Evolutionary conservation across 106 monocot species (phyloP).

Genomic region (Apostasia shenzhenica): DNA sequence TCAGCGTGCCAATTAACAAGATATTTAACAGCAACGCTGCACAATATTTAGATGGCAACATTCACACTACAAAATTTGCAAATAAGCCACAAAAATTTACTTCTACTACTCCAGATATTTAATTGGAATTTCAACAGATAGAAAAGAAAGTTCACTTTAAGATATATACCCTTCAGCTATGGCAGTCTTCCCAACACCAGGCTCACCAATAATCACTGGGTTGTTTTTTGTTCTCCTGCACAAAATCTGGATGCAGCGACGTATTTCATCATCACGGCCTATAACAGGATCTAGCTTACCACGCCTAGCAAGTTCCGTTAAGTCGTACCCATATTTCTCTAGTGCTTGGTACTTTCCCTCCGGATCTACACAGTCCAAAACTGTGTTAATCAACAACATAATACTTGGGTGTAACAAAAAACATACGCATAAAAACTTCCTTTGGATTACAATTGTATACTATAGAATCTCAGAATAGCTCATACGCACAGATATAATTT

Average conservation of each 20-base stretch:
- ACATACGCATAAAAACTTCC: no score
- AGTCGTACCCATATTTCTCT: conserved; percentile 86
- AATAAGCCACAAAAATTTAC: no score
- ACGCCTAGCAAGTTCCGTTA: conserved; percentile 80
- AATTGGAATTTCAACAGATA: not conserved
- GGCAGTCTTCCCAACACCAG: conserved; percentile 94
- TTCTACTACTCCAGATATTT: not conserved
- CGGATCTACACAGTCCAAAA: conserved; percentile 45
- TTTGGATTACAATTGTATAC: no score
- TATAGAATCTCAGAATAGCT: no score
- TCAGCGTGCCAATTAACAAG: not conserved
- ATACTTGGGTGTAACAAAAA: not conserved
- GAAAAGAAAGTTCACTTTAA: not conserved
- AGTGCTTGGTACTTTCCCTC: conserved; percentile 88
- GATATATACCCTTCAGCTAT: conserved; percentile 73
- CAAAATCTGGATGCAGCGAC: conserved; percentile 87
- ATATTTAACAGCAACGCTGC: not conserved
- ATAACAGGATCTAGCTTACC: conserved; percentile 96
- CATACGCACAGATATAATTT: no score
- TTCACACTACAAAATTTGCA: no score
- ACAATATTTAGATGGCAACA: not conserved
- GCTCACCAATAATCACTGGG: conserved; percentile 92
- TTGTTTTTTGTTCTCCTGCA: conserved; percentile 86
- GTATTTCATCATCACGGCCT: conserved; percentile 92
- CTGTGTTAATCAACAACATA: not conserved